These are phyloP conservation scores for Huiozyma naganishii DNA, from an alignment of 805 yeast genomes.

Conservation along the genomic window DNA sequence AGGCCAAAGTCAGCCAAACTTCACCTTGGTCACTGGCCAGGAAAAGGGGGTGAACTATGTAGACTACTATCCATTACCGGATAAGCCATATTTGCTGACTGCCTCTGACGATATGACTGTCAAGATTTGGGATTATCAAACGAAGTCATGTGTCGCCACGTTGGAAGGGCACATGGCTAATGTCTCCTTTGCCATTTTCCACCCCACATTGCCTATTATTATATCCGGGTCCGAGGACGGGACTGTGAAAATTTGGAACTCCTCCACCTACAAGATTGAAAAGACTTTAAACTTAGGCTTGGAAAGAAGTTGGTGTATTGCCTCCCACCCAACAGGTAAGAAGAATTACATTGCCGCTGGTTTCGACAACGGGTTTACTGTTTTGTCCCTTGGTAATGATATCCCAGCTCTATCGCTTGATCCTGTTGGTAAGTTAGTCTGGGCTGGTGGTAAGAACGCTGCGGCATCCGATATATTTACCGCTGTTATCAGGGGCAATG, in stretches of 20 bases:
- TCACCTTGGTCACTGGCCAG: conserved; percentile 84
- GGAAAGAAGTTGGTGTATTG: conserved; percentile 95
- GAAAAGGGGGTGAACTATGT: conserved; percentile 91
- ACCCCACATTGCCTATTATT: conserved; percentile 91
- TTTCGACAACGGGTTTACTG: conserved; percentile 89
- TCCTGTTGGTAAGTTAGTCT: conserved; percentile 79
- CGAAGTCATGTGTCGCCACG: conserved; percentile 89
- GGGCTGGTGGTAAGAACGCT: conserved; percentile 66
- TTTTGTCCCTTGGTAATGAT: conserved; percentile 82
- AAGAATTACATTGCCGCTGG: conserved; percentile 83
- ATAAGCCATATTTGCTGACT: conserved; percentile 90
- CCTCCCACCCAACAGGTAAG: conserved; percentile 51
- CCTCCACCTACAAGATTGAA: conserved; percentile 87
- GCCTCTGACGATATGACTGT: conserved; percentile 84
- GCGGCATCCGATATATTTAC: conserved; percentile 60
- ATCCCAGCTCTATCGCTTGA: conserved; percentile 93
- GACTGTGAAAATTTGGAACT: conserved; percentile 87
- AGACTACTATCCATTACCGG: conserved; percentile 94
- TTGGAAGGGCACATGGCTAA: conserved; percentile 89
- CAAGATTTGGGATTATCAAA: conserved; percentile 93
- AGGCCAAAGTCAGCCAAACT: conserved; percentile 80
- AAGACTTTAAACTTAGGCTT: conserved; percentile 82
- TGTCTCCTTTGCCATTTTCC: conserved; percentile 95
- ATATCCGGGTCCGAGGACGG: conserved; percentile 97
- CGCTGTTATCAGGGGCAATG: conserved; percentile 63